Evolutionary conservation across 148 eudicot species (phyloP), one percentile per base, ranked within the genome.

Genomic region (Rhododendron ferrugineum): DNA sequence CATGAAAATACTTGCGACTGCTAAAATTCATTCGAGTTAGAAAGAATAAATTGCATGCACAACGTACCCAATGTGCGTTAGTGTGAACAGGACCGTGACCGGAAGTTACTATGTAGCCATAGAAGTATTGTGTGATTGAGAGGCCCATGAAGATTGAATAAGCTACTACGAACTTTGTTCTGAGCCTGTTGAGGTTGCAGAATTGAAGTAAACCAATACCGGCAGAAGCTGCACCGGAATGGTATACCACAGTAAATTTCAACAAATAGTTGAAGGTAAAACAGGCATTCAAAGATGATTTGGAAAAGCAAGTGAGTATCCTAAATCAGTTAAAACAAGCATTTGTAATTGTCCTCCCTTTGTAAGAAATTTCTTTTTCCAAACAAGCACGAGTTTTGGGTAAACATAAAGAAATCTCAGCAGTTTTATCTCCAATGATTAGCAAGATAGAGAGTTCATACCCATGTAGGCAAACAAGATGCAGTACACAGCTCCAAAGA

Each of bases 81-180:
- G 97, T 92, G 87, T 88, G 89, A 81, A 96, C 91, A 11, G 99
- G 98, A 47, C 96, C 95, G 50, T 84, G 89, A 18, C 99, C 99
- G 0, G 92, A 85, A 30, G 90, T 85, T 47, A 93, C 46, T 32
- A 92, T 90, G 85, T 87, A 94, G 46, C 84, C 89, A 40, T 40
- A 6, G 42, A 40, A 40, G 42, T 40, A 40, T 40, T 40, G 42
- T 40, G 42, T 5, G 42, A 40, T 40, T 40, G 42, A 40, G 42
- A 40, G 42, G 42, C 42, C 42, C 42, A 40, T 40, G 42, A 40
- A 40, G 42, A 40, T 40, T 40, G 42, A 40, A 40, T 40, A 40
- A 40, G 42, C 42, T 40, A 40, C 42, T 6, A 40, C 5, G 42
- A 40, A 40, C 7, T 40, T 40, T 40, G 7, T 40, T 40, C 7